Base-by-base conservation (phyloP, 2,329 filamentous ascomycete species). In the Aspergillus pseudoviridinutans region DNA sequence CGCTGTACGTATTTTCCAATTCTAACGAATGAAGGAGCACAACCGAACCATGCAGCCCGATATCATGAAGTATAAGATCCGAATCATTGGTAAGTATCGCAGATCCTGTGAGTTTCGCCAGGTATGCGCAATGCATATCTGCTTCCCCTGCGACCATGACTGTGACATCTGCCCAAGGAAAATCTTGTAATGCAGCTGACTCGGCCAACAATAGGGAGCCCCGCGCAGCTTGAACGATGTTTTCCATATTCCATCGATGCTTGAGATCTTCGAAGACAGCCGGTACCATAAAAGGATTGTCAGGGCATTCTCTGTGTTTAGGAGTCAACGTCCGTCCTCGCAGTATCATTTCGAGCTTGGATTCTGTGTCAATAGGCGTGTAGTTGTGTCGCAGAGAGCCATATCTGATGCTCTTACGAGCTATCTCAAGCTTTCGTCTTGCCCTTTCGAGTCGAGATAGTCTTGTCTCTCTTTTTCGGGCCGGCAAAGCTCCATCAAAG, bases 401-500 rank as follows among this genome's bases (percentile, higher is more conserved):
- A 5, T 56, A 56, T 0, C 62, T 66, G 10, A 69, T 67, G 7
- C 72, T 72, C 41, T 71, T 68, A 58, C 80, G 80, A 50, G 82
- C 78, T 2, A 74, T 71, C 42, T 81, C 79, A 24, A 92, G 75
- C 24, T 83, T 80, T 3, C 76, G 74, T 7, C 88, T 83, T 24
- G 80, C 83, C 22, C 78, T 80, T 51, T 84, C 77, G 38, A 89
- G 78, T 35, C 91, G 82, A 9, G 81, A 72, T 52, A 87, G 75
- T 4, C 91, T 83, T 6, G 85, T 84, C 0, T 76, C 70, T 35
- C 81, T 79, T 69, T 96, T 96, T 4, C 79, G 73, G 0, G 71
- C 58, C 0, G 93, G 93, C 1, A 97, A 80, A 56, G 85, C 87
- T 14, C 92, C 92, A 71, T 97, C 93, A 66, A 97, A 97, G 70